Evolutionary conservation across 352 stramenopile species (phyloP).

Genomic region (Pythium volutum): DNA sequence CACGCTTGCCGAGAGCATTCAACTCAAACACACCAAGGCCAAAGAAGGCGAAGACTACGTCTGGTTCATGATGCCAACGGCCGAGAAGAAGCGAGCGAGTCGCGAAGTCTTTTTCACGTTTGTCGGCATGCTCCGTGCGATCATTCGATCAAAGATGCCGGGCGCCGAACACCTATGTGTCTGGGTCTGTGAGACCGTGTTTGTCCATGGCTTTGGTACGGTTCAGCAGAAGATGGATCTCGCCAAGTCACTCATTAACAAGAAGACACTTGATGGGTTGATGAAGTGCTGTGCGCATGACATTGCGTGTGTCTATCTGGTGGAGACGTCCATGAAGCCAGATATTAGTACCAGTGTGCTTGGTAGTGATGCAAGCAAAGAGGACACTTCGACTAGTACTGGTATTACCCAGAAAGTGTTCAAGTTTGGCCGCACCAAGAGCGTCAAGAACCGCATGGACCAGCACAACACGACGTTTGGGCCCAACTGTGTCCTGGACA

Average conservation of each 20-base stretch:
- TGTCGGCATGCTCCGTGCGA: not conserved
- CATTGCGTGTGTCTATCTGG: conserved; percentile 1
- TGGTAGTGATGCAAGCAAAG: no score
- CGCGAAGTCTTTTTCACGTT: not conserved
- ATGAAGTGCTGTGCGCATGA: not conserved
- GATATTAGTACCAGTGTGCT: no score
- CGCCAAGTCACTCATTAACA: conserved; percentile 1
- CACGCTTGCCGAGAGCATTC: not conserved
- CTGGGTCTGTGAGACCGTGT: conserved; percentile 2
- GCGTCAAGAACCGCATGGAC: not conserved
- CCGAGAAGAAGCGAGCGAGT: not conserved
- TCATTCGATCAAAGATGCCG: not conserved
- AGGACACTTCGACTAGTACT: not conserved
- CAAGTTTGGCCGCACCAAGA: conserved; percentile 10
- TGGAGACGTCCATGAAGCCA: not conserved
- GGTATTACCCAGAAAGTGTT: not conserved
- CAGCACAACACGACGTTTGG: conserved; percentile 1
- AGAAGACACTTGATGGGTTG: not conserved
- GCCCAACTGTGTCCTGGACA: not conserved
- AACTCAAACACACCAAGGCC: not conserved
- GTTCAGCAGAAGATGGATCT: not conserved
- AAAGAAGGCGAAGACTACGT: conserved; percentile 4
- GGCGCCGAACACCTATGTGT: not conserved
- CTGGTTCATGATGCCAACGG: not conserved
- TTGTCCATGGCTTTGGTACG: not conserved